Conservation (phyloP, 2,329 filamentous ascomycete genomes). For the Arthroderma sp. region DNA sequence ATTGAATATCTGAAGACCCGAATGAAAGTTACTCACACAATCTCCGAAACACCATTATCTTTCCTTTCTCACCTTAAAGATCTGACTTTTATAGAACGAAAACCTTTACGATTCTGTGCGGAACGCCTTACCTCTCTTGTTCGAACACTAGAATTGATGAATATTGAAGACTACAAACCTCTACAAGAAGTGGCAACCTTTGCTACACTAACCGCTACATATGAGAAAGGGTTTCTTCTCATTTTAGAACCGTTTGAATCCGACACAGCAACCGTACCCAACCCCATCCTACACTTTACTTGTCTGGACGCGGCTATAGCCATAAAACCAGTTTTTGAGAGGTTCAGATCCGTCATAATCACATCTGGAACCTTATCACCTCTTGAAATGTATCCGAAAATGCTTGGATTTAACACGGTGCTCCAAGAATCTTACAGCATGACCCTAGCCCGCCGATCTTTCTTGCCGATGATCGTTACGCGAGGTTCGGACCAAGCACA, state of each 20-base stretch:
- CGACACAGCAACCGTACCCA: slow-evolving; percentile 86
- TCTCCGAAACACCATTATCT: slow-evolving; percentile 89
- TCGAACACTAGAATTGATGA: slow-evolving; percentile 85
- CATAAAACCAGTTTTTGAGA: slow-evolving; percentile 93
- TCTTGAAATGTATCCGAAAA: slow-evolving; percentile 97
- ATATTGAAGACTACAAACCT: slow-evolving; percentile 95
- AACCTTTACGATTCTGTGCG: slow-evolving; percentile 82
- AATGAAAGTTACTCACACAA: slow-evolving; percentile 96
- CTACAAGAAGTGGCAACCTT: slow-evolving; percentile 96
- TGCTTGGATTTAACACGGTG: slow-evolving; percentile 85
- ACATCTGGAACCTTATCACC: slow-evolving; percentile 96
- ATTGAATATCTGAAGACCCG: slow-evolving; percentile 96
- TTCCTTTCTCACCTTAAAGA: slow-evolving; percentile 89
- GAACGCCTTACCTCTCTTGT: slow-evolving; percentile 90
- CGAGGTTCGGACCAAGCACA: slow-evolving; percentile 86
- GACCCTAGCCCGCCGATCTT: slow-evolving; percentile 88
- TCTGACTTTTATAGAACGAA: slow-evolving; percentile 94
- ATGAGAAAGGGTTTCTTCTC: slow-evolving; percentile 88
- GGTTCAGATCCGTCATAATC: slow-evolving; percentile 96
- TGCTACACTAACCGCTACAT: slow-evolving; percentile 87
- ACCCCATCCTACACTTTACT: slow-evolving; percentile 92
- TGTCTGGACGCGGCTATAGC: slow-evolving; percentile 95
- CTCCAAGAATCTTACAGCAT: slow-evolving; percentile 96
- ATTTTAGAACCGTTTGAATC: slow-evolving; percentile 97
- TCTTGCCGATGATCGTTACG: slow-evolving; percentile 95